Conservation (phyloP, 768 basidiomycete genomes). For the Lentinula guzmanii region DNA sequence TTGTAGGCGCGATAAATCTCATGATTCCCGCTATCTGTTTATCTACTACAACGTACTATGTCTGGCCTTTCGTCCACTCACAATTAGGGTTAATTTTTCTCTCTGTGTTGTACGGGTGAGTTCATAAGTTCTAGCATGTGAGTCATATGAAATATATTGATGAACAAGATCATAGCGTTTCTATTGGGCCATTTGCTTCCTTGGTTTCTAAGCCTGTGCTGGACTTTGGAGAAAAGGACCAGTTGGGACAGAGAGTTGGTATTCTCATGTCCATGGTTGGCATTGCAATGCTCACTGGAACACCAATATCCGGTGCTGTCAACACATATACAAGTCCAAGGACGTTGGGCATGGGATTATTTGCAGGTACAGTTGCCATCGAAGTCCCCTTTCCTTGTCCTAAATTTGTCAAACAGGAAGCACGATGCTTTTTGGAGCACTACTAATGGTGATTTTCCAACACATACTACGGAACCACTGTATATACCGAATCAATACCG, state of each 20-base stretch:
- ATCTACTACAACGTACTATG: neutral
- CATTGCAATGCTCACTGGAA: neutral
- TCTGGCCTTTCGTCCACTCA: neutral
- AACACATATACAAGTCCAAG: neutral
- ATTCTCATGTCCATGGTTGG: neutral
- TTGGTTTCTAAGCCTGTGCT: neutral
- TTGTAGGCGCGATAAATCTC: neutral
- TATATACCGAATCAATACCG: too few species aligned
- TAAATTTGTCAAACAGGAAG: neutral
- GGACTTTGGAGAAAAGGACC: neutral
- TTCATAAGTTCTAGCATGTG: neutral
- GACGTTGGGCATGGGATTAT: neutral
- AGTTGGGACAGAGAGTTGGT: neutral
- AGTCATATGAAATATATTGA: neutral
- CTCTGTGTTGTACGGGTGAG: neutral
- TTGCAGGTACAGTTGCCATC: neutral
- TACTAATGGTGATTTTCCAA: constrained; percentile 12
- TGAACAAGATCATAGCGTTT: neutral
- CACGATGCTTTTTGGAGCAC: neutral
- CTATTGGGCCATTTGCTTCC: neutral
- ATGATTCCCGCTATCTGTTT: neutral
- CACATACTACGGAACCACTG: neutral
- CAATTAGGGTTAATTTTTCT: neutral
- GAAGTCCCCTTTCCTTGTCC: too few species aligned
- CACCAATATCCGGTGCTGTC: neutral